phyloP scores from a whole-genome alignment of 371 early-diverging fungal species.

The Circinella umbellata region DNA sequence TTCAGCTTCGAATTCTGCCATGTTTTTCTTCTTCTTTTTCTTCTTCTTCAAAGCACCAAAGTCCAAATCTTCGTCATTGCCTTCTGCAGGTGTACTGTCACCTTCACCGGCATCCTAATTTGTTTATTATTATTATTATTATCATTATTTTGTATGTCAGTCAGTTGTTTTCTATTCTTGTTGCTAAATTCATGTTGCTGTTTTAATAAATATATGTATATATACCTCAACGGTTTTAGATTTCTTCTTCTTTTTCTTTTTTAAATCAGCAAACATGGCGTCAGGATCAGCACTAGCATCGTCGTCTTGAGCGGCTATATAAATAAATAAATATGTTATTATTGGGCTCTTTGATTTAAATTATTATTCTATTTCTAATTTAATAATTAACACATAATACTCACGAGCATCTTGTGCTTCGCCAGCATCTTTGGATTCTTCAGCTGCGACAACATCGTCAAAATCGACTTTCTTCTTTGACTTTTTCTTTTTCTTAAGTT shows the following conservation, averaged over 20 bases:
- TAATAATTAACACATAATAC: background rate
- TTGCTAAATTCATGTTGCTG: too few species aligned
- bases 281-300: conserved; percentile 65
- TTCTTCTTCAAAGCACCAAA: conserved; percentile 87
- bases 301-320: conserved; percentile 8
- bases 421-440: conserved; percentile 24
- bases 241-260: conserved; percentile 94
- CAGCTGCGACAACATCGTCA: conserved; percentile 40
- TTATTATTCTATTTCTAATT: too few species aligned
- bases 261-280: conserved; percentile 84
- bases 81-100: conserved; percentile 49
- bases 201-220: background rate
- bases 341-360: too few species aligned
- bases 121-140: too few species aligned
- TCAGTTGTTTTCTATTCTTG: background rate
- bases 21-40: conserved; percentile 94
- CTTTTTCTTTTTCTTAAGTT: conserved; percentile 62
- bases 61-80: conserved; percentile 67
- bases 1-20: conserved; percentile 86
- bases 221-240: conserved; percentile 61
- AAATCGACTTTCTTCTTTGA: conserved; percentile 61
- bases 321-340: too few species aligned
- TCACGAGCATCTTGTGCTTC: conserved; percentile 12
- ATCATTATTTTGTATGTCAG: background rate
- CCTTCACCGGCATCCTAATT: conserved; percentile 53